A percentile compares a stretch with the other conserved stretches of the same genome.
phyloP scores from a whole-genome alignment of 176 grass and related monocot genomes.

The Secale cereale region DNA sequence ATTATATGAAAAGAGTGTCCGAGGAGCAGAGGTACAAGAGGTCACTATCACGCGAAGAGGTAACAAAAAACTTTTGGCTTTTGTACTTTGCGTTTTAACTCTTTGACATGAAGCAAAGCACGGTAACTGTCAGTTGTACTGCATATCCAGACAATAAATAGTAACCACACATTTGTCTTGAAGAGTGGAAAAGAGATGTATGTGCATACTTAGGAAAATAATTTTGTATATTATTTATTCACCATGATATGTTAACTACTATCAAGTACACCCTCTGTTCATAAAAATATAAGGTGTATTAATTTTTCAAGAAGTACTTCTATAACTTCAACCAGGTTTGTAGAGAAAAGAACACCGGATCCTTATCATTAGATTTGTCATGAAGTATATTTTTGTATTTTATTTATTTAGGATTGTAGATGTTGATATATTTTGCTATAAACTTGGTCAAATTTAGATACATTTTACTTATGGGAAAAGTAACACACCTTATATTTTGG shows the following conservation, averaged over 20 bases:
- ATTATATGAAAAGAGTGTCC: constrained; percentile 94
- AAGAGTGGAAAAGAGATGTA: neutral
- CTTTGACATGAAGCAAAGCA: neutral
- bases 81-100: neutral
- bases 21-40: constrained; percentile 90
- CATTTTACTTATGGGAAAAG: neutral
- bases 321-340: neutral
- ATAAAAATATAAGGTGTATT: no score
- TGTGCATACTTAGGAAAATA: neutral
- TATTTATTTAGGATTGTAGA: neutral
- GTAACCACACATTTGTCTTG: neutral
- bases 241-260: neutral
- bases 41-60: constrained; percentile 92
- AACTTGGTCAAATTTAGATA: neutral
- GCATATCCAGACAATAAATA: constrained; percentile 15
- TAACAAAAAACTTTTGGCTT: constrained; percentile 18
- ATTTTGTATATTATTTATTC: neutral
- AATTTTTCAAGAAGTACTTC: neutral
- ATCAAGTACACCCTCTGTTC: neutral
- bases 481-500: neutral
- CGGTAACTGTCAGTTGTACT: neutral
- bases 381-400: neutral
- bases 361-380: neutral
- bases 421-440: neutral
- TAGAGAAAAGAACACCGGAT: neutral